Evolutionary conservation across 1,284 basidiomycete genomes (phyloP).

Genomic region (Marasmius oreades): DNA sequence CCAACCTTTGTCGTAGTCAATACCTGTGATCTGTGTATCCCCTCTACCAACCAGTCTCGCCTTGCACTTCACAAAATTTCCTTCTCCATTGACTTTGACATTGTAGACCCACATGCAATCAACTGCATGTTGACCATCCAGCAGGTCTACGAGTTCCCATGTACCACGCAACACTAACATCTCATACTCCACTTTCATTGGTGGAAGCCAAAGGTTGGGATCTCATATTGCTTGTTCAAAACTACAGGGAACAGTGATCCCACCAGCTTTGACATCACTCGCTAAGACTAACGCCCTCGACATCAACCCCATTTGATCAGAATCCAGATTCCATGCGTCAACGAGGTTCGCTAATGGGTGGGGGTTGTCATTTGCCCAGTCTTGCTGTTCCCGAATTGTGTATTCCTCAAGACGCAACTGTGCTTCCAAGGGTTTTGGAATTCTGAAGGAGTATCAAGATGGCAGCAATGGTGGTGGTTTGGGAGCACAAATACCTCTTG

Average conservation of each 20-base stretch:
- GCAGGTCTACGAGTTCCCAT: constrained; percentile 12
- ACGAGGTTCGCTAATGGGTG: constrained; percentile 4
- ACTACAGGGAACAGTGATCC: background rate
- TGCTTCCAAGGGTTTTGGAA: background rate
- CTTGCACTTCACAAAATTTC: background rate
- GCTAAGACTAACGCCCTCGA: background rate
- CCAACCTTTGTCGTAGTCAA: constrained; percentile 1
- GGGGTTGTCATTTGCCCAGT: background rate
- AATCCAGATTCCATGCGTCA: background rate
- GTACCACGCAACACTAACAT: background rate
- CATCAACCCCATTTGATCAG: background rate
- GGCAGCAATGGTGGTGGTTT: no score
- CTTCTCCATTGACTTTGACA: background rate
- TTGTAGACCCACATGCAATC: background rate
- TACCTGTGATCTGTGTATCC: background rate
- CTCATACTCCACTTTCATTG: constrained; percentile 11
- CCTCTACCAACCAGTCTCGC: background rate
- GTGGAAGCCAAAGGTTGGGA: constrained; percentile 3
- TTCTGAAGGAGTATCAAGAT: background rate
- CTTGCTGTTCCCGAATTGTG: background rate
- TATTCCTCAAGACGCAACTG: background rate
- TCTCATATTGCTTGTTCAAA: constrained; percentile 6
- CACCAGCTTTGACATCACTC: constrained; percentile 6
- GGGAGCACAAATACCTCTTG: no score
- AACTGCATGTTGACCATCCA: background rate